These are phyloP conservation scores for Brasilioporus rufonigricans DNA, from an alignment of 768 basidiomycete species.

Conservation along the genomic window DNA sequence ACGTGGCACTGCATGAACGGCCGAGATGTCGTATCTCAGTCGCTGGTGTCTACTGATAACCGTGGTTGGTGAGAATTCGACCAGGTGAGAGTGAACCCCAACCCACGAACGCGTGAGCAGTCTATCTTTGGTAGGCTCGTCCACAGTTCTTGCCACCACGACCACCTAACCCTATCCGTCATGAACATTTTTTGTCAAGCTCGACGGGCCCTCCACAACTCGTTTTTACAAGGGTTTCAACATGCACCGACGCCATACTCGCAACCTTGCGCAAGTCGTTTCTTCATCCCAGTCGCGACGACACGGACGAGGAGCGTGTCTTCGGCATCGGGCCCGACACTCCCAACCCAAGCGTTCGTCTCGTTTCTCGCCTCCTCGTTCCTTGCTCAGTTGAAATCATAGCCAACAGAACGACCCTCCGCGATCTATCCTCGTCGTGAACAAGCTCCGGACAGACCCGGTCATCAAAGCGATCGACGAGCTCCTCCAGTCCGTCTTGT, in stretches of 20 bases:
- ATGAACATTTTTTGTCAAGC: constrained; percentile 23
- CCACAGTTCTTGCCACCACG: background rate
- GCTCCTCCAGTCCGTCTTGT: constrained; percentile 56
- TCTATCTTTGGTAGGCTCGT: constrained; percentile 14
- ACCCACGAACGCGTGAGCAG: background rate
- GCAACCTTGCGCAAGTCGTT: background rate
- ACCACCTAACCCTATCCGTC: constrained; percentile 1
- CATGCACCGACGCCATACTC: constrained; percentile 1
- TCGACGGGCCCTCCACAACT: constrained; percentile 21
- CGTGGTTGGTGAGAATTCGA: too few species aligned
- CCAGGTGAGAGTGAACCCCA: too few species aligned
- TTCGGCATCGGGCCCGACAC: constrained; percentile 6
- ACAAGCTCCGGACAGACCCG: constrained; percentile 75
- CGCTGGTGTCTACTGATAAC: too few species aligned
- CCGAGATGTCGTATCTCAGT: too few species aligned
- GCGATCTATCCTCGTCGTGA: constrained; percentile 71
- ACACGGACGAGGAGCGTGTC: constrained; percentile 15
- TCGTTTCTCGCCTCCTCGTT: constrained; percentile 3
- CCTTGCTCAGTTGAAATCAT: constrained; percentile 26
- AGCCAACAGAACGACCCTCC: constrained; percentile 39
- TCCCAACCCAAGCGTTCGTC: constrained; percentile 21
- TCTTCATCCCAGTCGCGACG: background rate
- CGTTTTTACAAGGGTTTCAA: constrained; percentile 14
- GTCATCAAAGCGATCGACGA: constrained; percentile 76
- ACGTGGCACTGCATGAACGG: too few species aligned